Evolutionary conservation across 495 filamentous ascomycete genomes (phyloP).

Genomic region (Aeminium ludgeri): DNA sequence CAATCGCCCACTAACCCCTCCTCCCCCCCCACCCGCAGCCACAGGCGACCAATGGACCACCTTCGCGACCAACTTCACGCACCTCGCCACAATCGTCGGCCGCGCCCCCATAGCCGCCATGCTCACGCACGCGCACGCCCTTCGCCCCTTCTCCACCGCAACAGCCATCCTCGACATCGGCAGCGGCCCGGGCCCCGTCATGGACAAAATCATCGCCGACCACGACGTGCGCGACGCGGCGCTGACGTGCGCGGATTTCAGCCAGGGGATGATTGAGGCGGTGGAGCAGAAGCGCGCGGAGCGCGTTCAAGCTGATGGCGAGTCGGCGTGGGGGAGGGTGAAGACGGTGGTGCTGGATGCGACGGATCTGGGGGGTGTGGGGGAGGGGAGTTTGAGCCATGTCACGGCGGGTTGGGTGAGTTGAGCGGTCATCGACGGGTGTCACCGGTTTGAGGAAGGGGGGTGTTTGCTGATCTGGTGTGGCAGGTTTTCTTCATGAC

Average conservation of each 20-base stretch:
- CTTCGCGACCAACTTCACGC: background rate
- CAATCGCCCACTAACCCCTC: no score
- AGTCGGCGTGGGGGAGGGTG: conserved; percentile 6
- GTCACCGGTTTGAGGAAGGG: background rate
- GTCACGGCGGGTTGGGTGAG: conserved; percentile 10
- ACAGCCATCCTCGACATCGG: conserved; percentile 13
- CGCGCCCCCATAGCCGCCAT: conserved; percentile 5
- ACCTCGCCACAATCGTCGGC: background rate
- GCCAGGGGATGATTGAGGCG: conserved; percentile 11
- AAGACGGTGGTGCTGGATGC: conserved; percentile 6
- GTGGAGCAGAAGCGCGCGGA: conserved; percentile 7
- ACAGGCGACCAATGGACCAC: background rate
- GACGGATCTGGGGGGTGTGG: conserved; percentile 5
- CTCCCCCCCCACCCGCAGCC: no score
- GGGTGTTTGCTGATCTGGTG: background rate
- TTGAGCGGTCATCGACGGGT: background rate
- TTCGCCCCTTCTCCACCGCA: conserved; percentile 6
- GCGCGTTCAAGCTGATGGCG: conserved; percentile 1
- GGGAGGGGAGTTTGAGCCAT: conserved; percentile 7
- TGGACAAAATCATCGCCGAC: conserved; percentile 3
- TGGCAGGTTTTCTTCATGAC: conserved; percentile 14
- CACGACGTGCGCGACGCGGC: conserved; percentile 4
- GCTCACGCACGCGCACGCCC: conserved; percentile 8
- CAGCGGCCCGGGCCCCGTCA: conserved; percentile 12
- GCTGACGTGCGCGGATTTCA: conserved; percentile 14